Evolutionary conservation across 1,284 basidiomycete genomes (phyloP), one percentile per base, ranked within the genome.

Genomic region (Pulchroboletus neoregius): DNA sequence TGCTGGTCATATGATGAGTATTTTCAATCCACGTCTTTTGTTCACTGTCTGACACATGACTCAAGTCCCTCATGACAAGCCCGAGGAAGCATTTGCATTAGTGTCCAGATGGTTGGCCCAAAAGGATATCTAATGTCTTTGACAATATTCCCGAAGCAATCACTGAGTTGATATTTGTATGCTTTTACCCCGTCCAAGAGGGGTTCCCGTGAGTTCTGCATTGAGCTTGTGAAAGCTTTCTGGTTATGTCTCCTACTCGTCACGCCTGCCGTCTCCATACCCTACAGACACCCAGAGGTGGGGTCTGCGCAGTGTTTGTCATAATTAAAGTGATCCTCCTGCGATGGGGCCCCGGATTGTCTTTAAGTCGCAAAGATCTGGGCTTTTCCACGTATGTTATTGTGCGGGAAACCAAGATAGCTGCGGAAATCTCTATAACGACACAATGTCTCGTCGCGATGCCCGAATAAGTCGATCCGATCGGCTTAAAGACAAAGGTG

Each of bases 1-100:
- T 6, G 84, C 84, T 27, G 84, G 84, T 46, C 83, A 85, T 75
- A 84, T 86, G 84, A 78, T 83, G 57, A 79, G 77, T 78, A 26
- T 32, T 54, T 61, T 58, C 49, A n/a, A 22, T 24, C 12, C 11
- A 2, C 44, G 36, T 39, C 50, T 47, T 43, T 32, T 39, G 20
- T 15, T 44, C 45, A 27, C 32, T 46, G 22, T 52, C 45, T 61
- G 36, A 55, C 22, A 46, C 34, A 48, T 46, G 43, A 38, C 48
- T 46, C 57, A 82, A 72, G 82, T 83, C 55, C 82, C 82, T 23
- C 73, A 79, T 69, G 84, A 84, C 62, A 85, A 84, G 57, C 82
- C 82, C 3, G 73, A 66, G 48, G 80, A 84, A 58, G 67, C 78
- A 10, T 66, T 79, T 49, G 68, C 67, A 24, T 73, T 84, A 72